Percentiles rank a stretch among this genome's conserved stretches.
Evolutionary conservation across 495 filamentous ascomycete genomes (phyloP).

Genomic region (Glutinoglossum americanum): DNA sequence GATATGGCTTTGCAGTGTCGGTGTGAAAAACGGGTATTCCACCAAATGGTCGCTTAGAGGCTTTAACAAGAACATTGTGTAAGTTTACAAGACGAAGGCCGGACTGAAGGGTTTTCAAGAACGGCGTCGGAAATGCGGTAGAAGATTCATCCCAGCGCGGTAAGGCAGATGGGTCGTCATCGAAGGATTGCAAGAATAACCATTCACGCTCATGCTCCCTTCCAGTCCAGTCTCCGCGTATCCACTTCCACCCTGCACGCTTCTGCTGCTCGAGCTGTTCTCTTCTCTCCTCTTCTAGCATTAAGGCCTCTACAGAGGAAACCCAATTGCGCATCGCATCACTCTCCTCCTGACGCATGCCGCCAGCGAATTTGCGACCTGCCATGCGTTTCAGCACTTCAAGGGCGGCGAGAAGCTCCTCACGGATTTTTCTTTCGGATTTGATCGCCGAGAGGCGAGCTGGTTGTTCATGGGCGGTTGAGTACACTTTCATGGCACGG

Average conservation of each 20-base stretch:
- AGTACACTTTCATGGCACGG: conserved; percentile 84
- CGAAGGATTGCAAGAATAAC: conserved; percentile 42
- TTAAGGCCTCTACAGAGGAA: conserved; percentile 45
- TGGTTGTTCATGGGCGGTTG: conserved; percentile 66
- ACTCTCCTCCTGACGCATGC: conserved; percentile 53
- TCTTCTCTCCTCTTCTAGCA: conserved; percentile 49
- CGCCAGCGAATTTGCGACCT: conserved; percentile 64
- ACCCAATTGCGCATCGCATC: conserved; percentile 58
- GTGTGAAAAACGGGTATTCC: conserved; percentile 73
- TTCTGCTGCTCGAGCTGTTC: conserved; percentile 53
- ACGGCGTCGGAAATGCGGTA: conserved; percentile 42
- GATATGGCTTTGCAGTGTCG: conserved; percentile 84
- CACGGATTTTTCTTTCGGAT: conserved; percentile 57
- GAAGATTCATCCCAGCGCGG: conserved; percentile 50
- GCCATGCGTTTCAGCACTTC: conserved; percentile 85
- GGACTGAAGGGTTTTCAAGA: conserved; percentile 51
- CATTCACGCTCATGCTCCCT: conserved; percentile 58
- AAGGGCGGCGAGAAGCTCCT: conserved; percentile 64
- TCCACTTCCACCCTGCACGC: conserved; percentile 58
- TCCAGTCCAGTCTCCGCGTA: conserved; percentile 61
- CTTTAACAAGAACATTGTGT: conserved; percentile 71
- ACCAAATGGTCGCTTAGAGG: conserved; percentile 74
- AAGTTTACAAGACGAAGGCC: conserved; percentile 64
- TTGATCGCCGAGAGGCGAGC: conserved; percentile 68
- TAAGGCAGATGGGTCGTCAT: conserved; percentile 34